These are phyloP conservation scores for Ailanthus altissimus DNA, from an alignment of 345 rosid species.

Conservation along the genomic window DNA sequence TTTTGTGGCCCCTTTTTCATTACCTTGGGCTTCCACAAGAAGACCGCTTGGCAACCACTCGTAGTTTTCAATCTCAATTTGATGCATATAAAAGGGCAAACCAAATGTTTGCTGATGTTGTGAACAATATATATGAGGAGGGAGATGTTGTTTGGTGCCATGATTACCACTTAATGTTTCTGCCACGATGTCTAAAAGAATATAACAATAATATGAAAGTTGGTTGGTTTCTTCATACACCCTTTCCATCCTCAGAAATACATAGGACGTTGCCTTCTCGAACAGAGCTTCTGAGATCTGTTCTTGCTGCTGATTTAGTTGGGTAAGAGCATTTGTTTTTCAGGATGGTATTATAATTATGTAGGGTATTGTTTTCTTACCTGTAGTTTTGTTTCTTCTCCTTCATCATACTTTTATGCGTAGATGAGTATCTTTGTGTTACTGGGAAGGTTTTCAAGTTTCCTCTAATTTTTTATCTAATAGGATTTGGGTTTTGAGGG, in stretches of 20 bases:
- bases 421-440: neutral
- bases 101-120: conserved; percentile 63
- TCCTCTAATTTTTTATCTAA: neutral
- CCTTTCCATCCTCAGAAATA: conserved; percentile 62
- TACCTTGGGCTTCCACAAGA: conserved; percentile 66
- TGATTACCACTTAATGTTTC: conserved; percentile 62
- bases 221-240: conserved; percentile 64
- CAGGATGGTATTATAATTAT: neutral
- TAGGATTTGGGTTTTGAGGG: neutral
- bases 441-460: neutral
- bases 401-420: neutral
- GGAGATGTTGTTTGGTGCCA: conserved; percentile 73
- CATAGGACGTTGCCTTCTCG: conserved; percentile 62
- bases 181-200: conserved; percentile 51
- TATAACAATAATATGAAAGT: conserved; percentile 51
- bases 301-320: conserved; percentile 59
- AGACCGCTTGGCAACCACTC: conserved; percentile 61
- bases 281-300: conserved; percentile 51
- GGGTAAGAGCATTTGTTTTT: conserved; percentile 39
- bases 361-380: neutral
- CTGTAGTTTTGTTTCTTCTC: neutral
- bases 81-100: conserved; percentile 64
- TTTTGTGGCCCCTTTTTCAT: conserved; percentile 64
- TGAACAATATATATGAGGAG: conserved; percentile 45
- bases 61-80: conserved; percentile 61